phyloP scores from a whole-genome alignment of 2,329 filamentous ascomycete species.

The Cordyceps fumosorosea region DNA sequence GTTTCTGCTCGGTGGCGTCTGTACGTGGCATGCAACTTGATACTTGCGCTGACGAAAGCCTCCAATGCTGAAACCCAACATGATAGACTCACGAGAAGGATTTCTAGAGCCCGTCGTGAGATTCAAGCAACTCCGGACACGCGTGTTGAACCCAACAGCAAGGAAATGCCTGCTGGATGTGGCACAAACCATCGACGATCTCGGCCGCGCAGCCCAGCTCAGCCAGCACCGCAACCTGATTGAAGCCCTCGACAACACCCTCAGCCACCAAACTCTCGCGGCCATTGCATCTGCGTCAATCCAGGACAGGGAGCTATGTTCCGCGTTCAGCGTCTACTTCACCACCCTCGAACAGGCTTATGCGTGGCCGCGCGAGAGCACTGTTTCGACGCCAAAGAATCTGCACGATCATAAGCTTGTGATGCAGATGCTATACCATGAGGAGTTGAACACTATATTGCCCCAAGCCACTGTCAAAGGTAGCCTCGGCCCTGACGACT shows the following conservation, averaged over 20 bases:
- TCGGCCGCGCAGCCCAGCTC: background rate
- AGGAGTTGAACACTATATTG: background rate
- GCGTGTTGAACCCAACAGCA: background rate
- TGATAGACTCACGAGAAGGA: background rate
- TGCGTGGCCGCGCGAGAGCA: background rate
- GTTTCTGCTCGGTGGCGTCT: background rate
- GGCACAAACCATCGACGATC: background rate
- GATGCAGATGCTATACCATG: background rate
- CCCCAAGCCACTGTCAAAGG: background rate
- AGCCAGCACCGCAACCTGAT: background rate
- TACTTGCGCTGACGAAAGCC: background rate
- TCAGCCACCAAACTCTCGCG: background rate
- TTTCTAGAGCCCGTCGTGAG: background rate
- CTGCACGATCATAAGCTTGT: conserved; percentile 4
- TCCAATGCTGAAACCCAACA: conserved; percentile 17
- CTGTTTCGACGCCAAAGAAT: background rate
- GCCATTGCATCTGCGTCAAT: background rate
- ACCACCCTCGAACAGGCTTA: background rate
- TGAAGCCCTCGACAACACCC: background rate
- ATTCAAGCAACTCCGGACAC: background rate
- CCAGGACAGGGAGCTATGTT: background rate
- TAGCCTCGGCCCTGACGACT: background rate
- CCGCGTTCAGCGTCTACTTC: conserved; percentile 5
- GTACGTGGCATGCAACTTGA: background rate
- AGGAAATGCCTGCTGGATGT: background rate